phyloP scores from a whole-genome alignment of 2,329 filamentous ascomycete genomes.

The Corynespora cassiicola region DNA sequence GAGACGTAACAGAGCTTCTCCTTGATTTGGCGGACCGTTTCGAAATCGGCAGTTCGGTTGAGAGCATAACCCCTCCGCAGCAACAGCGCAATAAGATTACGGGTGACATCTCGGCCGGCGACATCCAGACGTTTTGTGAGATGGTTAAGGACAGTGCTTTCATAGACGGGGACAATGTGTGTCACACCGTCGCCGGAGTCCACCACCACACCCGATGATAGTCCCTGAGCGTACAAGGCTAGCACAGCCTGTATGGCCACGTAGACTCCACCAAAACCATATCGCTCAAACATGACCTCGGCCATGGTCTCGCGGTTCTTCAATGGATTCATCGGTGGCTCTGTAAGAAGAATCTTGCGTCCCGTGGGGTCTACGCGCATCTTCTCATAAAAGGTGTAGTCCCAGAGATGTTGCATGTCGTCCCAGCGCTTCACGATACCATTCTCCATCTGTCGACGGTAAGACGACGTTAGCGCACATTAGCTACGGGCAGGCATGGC shows the following conservation, averaged over 20 bases:
- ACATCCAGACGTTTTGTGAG: conserved; percentile 93
- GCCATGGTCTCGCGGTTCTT: conserved; percentile 98
- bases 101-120: conserved; percentile 95
- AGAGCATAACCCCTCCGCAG: conserved; percentile 93
- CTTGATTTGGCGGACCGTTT: conserved; percentile 97
- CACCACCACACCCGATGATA: conserved; percentile 85
- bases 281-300: conserved; percentile 98
- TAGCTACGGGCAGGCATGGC: conserved; percentile 8
- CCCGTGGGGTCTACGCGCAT: conserved; percentile 89
- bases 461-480: conserved; percentile 34
- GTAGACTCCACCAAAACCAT: conserved; percentile 95
- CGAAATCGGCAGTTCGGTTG: conserved; percentile 98
- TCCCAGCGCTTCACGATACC: conserved; percentile 99
- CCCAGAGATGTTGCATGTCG: conserved; percentile 99
- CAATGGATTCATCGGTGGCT: conserved; percentile 96
- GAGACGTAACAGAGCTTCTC: conserved; percentile 99
- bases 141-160: conserved; percentile 97
- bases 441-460: conserved; percentile 82
- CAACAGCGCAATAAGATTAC: conserved; percentile 94
- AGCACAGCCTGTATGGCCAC: conserved; percentile 97
- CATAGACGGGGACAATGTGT: conserved; percentile 98
- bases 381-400: conserved; percentile 98
- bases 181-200: conserved; percentile 98
- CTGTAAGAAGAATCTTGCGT: conserved; percentile 96
- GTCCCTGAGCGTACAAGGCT: conserved; percentile 94